These are phyloP conservation scores for Scytalidium sp. DNA, from an alignment of 2,329 filamentous ascomycete genomes.

Conservation along the genomic window DNA sequence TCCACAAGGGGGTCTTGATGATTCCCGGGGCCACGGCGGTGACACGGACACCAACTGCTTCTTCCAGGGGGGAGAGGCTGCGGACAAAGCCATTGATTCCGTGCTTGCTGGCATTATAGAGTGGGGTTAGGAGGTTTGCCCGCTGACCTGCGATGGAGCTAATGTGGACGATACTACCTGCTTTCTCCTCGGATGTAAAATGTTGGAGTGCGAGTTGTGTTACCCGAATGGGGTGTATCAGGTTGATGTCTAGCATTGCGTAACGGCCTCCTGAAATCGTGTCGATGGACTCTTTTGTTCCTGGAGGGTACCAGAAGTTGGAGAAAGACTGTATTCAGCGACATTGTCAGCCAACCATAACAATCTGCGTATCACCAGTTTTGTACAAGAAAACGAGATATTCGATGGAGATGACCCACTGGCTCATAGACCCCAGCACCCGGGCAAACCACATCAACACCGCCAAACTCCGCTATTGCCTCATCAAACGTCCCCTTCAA, in stretches of 20 bases:
- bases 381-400: slow-evolving; percentile 13
- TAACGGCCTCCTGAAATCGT: slow-evolving; percentile 35
- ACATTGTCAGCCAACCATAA: not conserved
- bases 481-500: slow-evolving; percentile 32
- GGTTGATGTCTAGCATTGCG: slow-evolving; percentile 43
- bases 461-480: slow-evolving; percentile 31
- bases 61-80: slow-evolving; percentile 29
- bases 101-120: slow-evolving; percentile 45
- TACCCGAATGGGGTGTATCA: slow-evolving; percentile 47
- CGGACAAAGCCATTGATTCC: slow-evolving; percentile 41
- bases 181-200: slow-evolving; percentile 31
- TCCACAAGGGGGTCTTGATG: slow-evolving; percentile 25
- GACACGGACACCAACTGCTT: slow-evolving; percentile 31
- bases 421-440: slow-evolving; percentile 47
- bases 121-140: slow-evolving; percentile 32
- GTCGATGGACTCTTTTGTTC: slow-evolving; percentile 33
- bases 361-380: not conserved
- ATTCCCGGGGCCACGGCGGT: slow-evolving; percentile 41
- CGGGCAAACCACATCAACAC: slow-evolving; percentile 36
- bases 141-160: slow-evolving; percentile 44
- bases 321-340: slow-evolving; percentile 12
- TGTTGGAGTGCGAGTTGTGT: slow-evolving; percentile 47
- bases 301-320: slow-evolving; percentile 47
- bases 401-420: slow-evolving; percentile 21
- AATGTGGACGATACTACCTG: slow-evolving; percentile 34